A percentile compares a stretch with the other conserved stretches of the same genome.
Conservation (phyloP, 2,329 filamentous ascomycete species). For the Ophiocordyceps camponoti-rufipedis region DNA sequence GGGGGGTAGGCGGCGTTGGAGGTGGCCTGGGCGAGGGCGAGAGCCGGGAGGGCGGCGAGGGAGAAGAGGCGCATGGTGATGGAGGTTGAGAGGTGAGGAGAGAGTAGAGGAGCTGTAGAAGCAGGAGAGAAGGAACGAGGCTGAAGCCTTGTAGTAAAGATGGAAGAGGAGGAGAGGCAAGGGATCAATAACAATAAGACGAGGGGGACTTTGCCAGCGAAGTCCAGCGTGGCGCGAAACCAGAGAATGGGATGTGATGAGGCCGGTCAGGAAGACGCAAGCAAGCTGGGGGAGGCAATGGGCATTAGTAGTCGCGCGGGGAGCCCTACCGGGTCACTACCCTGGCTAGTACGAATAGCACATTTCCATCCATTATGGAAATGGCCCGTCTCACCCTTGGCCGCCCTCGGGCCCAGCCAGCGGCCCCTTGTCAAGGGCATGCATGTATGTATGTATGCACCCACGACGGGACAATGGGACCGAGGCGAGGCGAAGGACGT, state of each 20-base stretch:
- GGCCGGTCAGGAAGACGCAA: conserved; percentile 1
- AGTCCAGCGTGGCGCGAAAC: conserved; percentile 15
- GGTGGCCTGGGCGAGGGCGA: conserved; percentile 30
- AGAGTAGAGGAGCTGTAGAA: conserved; percentile 8
- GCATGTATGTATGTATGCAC: too few species aligned
- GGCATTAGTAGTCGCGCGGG: background rate
- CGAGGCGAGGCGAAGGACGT: too few species aligned
- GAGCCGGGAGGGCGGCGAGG: conserved; percentile 29
- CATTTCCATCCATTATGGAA: too few species aligned
- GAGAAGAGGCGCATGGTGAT: background rate
- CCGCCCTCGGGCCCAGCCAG: too few species aligned
- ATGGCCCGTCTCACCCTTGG: too few species aligned
- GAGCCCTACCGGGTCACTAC: too few species aligned
- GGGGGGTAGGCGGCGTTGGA: background rate
- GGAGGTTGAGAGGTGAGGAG: conserved; percentile 17
- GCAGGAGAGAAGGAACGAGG: background rate
- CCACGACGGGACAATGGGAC: too few species aligned
- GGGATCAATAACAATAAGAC: background rate
- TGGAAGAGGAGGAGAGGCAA: background rate
- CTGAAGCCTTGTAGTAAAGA: background rate
- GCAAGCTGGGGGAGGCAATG: background rate
- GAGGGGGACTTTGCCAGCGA: conserved; percentile 37
- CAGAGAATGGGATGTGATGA: conserved; percentile 3
- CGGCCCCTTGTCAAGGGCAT: too few species aligned
- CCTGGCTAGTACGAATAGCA: too few species aligned